A percentile compares a stretch with the other conserved stretches of the same genome.
These are phyloP conservation scores for Camelina hispida DNA, from an alignment of 345 rosid genomes.

Conservation along the genomic window DNA sequence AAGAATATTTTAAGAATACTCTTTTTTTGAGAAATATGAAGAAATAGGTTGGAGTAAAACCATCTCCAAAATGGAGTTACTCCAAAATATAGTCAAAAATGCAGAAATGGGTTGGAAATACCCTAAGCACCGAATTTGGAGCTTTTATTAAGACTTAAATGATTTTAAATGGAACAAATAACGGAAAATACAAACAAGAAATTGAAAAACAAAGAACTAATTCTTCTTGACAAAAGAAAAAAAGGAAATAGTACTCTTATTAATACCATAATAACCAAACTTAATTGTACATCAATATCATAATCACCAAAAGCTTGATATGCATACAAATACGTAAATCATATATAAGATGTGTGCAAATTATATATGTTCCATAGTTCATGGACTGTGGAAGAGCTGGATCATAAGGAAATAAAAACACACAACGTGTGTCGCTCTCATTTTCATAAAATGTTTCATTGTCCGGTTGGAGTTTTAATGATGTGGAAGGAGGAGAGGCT, in stretches of 20 bases:
- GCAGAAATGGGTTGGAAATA: no score
- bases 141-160: no score
- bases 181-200: no score
- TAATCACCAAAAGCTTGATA: background rate
- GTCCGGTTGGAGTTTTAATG: conserved; percentile 16
- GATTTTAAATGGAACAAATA: no score
- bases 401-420: background rate
- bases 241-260: background rate
- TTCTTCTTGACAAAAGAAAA: background rate
- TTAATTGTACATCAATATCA: background rate
- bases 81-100: no score
- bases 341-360: background rate
- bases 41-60: no score
- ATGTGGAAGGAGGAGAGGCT: conserved; percentile 43
- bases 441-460: background rate
- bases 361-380: background rate
- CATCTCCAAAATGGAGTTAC: no score
- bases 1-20: no score
- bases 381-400: background rate
- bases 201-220: no score
- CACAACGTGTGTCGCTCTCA: background rate
- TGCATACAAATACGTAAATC: background rate
- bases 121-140: no score
- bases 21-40: no score
- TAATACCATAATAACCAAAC: background rate